phyloP scores from a whole-genome alignment of 805 yeast genomes.

The Cyberlindnera sargentensis region DNA sequence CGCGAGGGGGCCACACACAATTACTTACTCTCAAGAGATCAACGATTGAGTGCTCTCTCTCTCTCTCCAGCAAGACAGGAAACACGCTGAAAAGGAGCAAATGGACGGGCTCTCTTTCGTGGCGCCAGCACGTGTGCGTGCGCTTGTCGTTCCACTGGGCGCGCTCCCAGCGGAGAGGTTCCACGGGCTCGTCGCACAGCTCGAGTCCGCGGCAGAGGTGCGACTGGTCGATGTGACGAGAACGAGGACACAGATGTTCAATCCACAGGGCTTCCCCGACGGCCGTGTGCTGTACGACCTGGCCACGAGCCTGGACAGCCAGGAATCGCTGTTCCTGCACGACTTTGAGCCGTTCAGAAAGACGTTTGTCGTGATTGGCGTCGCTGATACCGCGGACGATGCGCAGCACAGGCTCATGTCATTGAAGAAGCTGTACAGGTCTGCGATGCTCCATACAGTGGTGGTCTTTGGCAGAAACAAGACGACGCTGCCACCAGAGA shows the following conservation, averaged over 20 bases:
- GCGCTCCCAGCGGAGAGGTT: slow-evolving; percentile 33
- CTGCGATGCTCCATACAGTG: slow-evolving; percentile 46
- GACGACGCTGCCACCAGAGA: neutral
- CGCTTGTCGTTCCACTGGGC: slow-evolving; percentile 64
- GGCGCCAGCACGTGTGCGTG: slow-evolving; percentile 59
- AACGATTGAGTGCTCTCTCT: too few relatives aligned
- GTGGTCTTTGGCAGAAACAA: slow-evolving; percentile 39
- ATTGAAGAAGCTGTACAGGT: slow-evolving; percentile 42
- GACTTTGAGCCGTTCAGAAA: slow-evolving; percentile 90
- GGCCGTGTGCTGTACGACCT: slow-evolving; percentile 66
- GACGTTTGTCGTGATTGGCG: slow-evolving; percentile 54
- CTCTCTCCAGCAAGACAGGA: too few relatives aligned
- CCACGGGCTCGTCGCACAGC: slow-evolving; percentile 31
- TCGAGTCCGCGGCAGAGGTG: slow-evolving; percentile 52
- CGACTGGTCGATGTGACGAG: slow-evolving; percentile 73
- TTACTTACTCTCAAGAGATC: too few relatives aligned
- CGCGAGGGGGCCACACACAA: too few relatives aligned
- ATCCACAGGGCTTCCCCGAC: slow-evolving; percentile 78
- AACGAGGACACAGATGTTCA: slow-evolving; percentile 50
- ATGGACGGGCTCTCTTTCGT: slow-evolving; percentile 43
- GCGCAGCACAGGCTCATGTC: slow-evolving; percentile 24
- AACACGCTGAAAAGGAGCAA: too few relatives aligned
- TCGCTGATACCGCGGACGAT: slow-evolving; percentile 21
- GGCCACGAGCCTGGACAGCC: slow-evolving; percentile 37
- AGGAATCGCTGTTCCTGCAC: slow-evolving; percentile 59